These are phyloP conservation scores for Vinca major DNA, from an alignment of 305 asterid species.

Conservation along the genomic window DNA sequence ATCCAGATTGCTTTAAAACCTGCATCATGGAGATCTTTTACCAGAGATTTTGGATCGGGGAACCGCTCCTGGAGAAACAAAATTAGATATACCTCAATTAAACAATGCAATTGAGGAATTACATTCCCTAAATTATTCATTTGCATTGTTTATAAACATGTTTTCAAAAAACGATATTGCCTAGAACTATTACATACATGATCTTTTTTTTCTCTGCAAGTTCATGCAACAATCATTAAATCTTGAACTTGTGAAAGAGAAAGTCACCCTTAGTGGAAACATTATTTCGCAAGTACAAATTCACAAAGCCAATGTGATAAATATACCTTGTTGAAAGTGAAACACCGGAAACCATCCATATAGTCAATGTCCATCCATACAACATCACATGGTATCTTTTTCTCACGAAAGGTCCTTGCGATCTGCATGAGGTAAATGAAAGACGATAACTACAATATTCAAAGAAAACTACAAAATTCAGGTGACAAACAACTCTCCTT, in stretches of 20 bases:
- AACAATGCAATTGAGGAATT: neutral
- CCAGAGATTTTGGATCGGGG: constrained; percentile 75
- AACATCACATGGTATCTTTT: constrained; percentile 92
- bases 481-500: neutral
- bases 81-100: constrained; percentile 6
- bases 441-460: neutral
- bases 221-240: neutral
- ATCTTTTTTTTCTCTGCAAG: neutral
- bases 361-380: constrained; percentile 99
- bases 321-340: constrained; percentile 77
- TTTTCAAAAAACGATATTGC: neutral
- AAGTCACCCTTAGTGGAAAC: too few species aligned
- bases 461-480: neutral
- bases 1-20: constrained; percentile 98
- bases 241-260: neutral
- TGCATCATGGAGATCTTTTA: constrained; percentile 56
- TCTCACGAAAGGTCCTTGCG: constrained; percentile 78
- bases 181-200: neutral
- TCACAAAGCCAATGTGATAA: neutral
- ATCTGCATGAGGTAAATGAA: constrained; percentile 38
- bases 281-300: neutral
- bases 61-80: constrained; percentile 51
- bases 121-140: neutral
- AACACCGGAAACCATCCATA: constrained; percentile 95
- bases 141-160: neutral